Conservation (phyloP, 2,329 filamentous ascomycete species). For the Sporothrix mexicana region DNA sequence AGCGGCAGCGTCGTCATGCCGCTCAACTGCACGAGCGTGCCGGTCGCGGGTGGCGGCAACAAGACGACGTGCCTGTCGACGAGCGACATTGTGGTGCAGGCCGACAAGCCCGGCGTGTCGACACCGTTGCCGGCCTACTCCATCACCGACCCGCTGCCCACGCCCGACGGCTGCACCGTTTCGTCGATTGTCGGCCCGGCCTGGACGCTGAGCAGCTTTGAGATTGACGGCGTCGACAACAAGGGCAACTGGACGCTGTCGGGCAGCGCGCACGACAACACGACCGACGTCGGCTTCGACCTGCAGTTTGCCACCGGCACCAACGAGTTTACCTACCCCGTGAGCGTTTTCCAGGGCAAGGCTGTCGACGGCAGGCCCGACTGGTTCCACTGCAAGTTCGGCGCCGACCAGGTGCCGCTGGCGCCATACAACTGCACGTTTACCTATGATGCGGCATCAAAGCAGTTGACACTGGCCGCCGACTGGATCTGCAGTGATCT, state of each 20-base stretch:
- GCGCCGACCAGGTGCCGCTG: slow-evolving; percentile 35
- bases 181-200: slow-evolving; percentile 38
- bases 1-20: slow-evolving; percentile 36
- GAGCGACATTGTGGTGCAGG: slow-evolving; percentile 27
- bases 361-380: slow-evolving; percentile 13
- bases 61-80: slow-evolving; percentile 35
- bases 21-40: slow-evolving; percentile 37
- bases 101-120: slow-evolving; percentile 22
- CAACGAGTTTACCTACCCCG: slow-evolving; percentile 38
- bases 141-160: slow-evolving; percentile 39
- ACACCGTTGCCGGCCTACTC: slow-evolving; percentile 38
- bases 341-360: slow-evolving; percentile 35
- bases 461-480: slow-evolving; percentile 36
- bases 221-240: slow-evolving; percentile 23
- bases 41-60: slow-evolving; percentile 15
- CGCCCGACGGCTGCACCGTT: slow-evolving; percentile 39
- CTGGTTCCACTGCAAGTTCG: slow-evolving; percentile 39
- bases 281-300: slow-evolving; percentile 37
- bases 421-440: slow-evolving; percentile 38
- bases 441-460: slow-evolving; percentile 32
- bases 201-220: slow-evolving; percentile 38
- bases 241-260: background rate
- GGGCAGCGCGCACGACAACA: background rate
- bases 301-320: slow-evolving; percentile 36
- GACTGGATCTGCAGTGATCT: slow-evolving; percentile 41